phyloP scores from a whole-genome alignment of 2,329 filamentous ascomycete species.

The Pseudogymnoascus sp. region DNA sequence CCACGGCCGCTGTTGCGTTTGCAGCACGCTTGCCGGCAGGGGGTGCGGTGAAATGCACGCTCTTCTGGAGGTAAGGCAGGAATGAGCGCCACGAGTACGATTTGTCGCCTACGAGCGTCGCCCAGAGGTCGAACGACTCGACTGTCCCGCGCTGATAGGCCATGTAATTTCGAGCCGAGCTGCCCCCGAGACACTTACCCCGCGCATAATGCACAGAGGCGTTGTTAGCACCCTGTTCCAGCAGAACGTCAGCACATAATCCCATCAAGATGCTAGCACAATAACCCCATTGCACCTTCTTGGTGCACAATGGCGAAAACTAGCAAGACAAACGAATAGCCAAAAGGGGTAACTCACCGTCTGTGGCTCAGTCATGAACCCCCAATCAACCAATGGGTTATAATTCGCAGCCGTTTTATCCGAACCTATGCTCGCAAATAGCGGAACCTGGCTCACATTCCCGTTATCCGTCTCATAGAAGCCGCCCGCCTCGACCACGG shows the following conservation, averaged over 20 bases:
- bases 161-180: conserved; percentile 28
- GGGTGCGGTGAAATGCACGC: conserved; percentile 29
- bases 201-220: conserved; percentile 23
- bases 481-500: conserved; percentile 37
- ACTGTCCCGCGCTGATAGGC: conserved; percentile 32
- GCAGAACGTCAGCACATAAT: conserved; percentile 12
- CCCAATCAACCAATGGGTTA: conserved; percentile 23
- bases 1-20: conserved; percentile 11
- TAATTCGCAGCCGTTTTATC: background rate
- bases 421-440: background rate
- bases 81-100: conserved; percentile 36
- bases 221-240: conserved; percentile 14
- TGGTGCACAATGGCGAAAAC: background rate
- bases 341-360: conserved; percentile 11
- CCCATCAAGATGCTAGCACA: too few relatives aligned
- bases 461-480: conserved; percentile 18
- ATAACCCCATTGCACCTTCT: background rate
- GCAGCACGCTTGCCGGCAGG: conserved; percentile 9
- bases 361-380: conserved; percentile 26
- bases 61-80: conserved; percentile 34
- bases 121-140: conserved; percentile 29
- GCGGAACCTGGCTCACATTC: conserved; percentile 12
- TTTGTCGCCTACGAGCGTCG: conserved; percentile 35
- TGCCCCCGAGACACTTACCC: conserved; percentile 27
- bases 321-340: background rate